Evolutionary conservation across 2,329 filamentous ascomycete species (phyloP), one percentile per base, ranked within the genome.

Genomic region (Huntiella abstrusa): DNA sequence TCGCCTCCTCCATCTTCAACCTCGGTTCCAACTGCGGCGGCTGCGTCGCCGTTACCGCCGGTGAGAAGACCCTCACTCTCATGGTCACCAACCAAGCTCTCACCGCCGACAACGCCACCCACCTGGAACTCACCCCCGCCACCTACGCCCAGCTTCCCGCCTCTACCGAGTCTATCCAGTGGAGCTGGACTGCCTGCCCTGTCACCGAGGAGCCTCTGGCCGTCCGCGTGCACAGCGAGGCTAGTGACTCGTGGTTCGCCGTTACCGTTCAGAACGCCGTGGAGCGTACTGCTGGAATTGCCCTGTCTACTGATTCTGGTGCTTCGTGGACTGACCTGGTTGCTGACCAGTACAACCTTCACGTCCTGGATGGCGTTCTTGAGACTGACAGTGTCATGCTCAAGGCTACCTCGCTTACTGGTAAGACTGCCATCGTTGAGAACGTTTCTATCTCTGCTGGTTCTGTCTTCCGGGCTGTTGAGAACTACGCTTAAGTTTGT

Each of bases 231-330:
- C 52, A 53, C 43, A 36, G 40, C 34, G 52, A 51, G 37, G 42
- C 52, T 10, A 52, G 47, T 32, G 43, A 51, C 45, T 52, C 47
- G 40, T 52, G 52, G 52, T 53, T 53, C 19, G 52, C 52, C 4
- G 47, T 48, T 44, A 53, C 49, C n/a, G 45, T 53, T 10, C 51
- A 53, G 49, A 53, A 53, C 41, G 52, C 46, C 19, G 41, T 48
- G 2, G 49, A 52, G 46, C 51, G 52, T 41, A 53, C 51, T 35
- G 42, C 49, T 11, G 51, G 51, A 49, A 19, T 52, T 16, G 49
- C 49, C 36, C 35, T 49, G n/a, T 49, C 48, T 7, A 28, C 35
- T 16, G 43, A 49, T 37, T 16, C 32, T 15, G 48, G 48, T n/a
- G 28, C 34, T n/a, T 46, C 48, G 17, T 49, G 48, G 48, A 34